Evolutionary conservation across 305 asterid genomes (phyloP), one percentile per base, ranked within the genome.

Genomic region (Ilex paraguariensis): DNA sequence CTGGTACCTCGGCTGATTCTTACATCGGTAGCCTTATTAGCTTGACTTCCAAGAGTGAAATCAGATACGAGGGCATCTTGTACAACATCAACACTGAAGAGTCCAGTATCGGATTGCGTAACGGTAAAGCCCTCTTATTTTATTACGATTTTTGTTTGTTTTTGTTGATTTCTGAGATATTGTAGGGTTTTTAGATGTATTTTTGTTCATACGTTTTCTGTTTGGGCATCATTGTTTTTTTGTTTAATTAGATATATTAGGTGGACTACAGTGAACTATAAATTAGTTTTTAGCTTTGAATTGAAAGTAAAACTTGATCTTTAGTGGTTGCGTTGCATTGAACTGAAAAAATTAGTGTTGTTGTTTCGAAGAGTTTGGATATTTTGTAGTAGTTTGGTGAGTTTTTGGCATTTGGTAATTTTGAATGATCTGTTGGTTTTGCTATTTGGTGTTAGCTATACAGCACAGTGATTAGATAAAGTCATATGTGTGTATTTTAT

Each of bases 31-130:
- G 97, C 75, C 67, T 92, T 75, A 92, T 92, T 57, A 92, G 96
- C 67, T 84, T 89, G 88, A 92, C 95, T 42, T 92, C 98, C 49
- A 92, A 92, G 82, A 92, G 97, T 63, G 98, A 92, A 86, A 92
- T 92, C 85, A 84, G 96, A 62, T 92, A 92, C 42, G 98, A 92
- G 63, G 98, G 98, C 16, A 73, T 92, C 68, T 76, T 92, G 9
- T 84, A 89, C 83, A 89, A 87, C 77, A 92, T 92, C 82, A 87
- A 92, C 75, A 87, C 98, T 57, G 97, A 87, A 6, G 98, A 92
- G 81, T 85, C 98, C 56, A 92, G 97, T 83, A 92, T 92, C 85
- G 98, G 97, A 54, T 79, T 92, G 49, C 85, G 94, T 62, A 92
- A 82, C 83, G 96, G 98, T 92, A 78, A 63, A 53, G 6, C 6